Conservation (phyloP, 768 basidiomycete species). For the Amanita pallidorosea region DNA sequence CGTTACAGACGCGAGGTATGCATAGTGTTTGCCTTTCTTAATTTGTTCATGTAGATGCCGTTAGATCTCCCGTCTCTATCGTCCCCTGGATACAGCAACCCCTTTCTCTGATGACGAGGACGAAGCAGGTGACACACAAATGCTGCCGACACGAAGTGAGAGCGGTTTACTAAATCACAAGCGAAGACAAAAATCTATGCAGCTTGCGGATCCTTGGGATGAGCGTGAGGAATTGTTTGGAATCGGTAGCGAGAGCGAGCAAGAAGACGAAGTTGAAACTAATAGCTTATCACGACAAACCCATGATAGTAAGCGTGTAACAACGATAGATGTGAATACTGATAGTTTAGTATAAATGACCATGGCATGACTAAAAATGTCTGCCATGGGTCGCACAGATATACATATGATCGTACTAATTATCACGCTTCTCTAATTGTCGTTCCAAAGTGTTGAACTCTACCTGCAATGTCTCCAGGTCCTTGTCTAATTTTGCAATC, state of each 20-base stretch:
- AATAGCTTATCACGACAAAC: not conserved
- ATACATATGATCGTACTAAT: not conserved
- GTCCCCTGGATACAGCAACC: conserved; percentile 45
- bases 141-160: conserved; percentile 43
- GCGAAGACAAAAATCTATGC: conserved; percentile 18
- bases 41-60: not conserved
- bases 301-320: conserved; percentile 1
- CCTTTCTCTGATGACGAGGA: conserved; percentile 43
- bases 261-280: conserved; percentile 27
- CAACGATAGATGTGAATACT: not conserved
- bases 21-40: not conserved
- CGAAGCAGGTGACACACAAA: conserved; percentile 43
- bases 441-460: conserved; percentile 18
- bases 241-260: conserved; percentile 53
- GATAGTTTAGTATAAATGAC: not conserved
- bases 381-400: not conserved
- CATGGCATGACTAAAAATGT: no score
- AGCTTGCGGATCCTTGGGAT: conserved; percentile 63
- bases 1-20: conserved; percentile 68
- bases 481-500: conserved; percentile 29
- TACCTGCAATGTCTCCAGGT: conserved; percentile 28
- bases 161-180: conserved; percentile 15
- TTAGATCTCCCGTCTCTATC: conserved; percentile 72
- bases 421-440: conserved; percentile 1
- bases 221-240: conserved; percentile 69